Conservation (phyloP, 257 asterid genomes). For the Voacanga thouarsii region DNA sequence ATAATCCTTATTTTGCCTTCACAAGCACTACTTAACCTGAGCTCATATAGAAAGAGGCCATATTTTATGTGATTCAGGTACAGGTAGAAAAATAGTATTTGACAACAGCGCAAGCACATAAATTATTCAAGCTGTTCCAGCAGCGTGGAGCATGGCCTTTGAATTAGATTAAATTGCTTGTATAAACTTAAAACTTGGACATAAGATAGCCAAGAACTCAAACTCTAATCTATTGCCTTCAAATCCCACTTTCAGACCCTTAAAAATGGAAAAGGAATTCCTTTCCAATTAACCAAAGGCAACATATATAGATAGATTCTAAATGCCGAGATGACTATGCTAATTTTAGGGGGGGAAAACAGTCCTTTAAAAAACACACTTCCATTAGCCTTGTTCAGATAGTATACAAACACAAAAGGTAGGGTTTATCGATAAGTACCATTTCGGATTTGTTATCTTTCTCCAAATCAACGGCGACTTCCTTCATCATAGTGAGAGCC, state of each 20-base stretch:
- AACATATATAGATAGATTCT: background rate
- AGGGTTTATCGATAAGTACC: conserved; percentile 53
- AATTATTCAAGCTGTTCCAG: background rate
- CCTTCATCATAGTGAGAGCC: conserved; percentile 58
- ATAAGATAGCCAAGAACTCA: background rate
- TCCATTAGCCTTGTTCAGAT: background rate
- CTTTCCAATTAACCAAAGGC: background rate
- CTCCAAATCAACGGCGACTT: conserved; percentile 70
- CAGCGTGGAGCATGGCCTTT: background rate
- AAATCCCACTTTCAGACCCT: background rate
- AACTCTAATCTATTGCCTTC: background rate
- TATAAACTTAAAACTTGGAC: background rate
- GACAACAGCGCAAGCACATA: background rate
- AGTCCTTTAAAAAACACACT: background rate
- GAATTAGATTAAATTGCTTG: background rate
- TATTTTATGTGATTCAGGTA: background rate
- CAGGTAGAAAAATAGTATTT: background rate
- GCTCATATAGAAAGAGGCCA: background rate
- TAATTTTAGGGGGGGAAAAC: background rate
- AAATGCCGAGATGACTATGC: background rate
- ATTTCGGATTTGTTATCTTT: conserved; percentile 50
- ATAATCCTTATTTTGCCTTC: background rate
- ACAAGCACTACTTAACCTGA: background rate
- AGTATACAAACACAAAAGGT: conserved; percentile 1
- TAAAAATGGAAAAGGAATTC: background rate